Evolutionary conservation across 2,329 filamentous ascomycete genomes (phyloP).

Genomic region (Karstenula rhodostoma): DNA sequence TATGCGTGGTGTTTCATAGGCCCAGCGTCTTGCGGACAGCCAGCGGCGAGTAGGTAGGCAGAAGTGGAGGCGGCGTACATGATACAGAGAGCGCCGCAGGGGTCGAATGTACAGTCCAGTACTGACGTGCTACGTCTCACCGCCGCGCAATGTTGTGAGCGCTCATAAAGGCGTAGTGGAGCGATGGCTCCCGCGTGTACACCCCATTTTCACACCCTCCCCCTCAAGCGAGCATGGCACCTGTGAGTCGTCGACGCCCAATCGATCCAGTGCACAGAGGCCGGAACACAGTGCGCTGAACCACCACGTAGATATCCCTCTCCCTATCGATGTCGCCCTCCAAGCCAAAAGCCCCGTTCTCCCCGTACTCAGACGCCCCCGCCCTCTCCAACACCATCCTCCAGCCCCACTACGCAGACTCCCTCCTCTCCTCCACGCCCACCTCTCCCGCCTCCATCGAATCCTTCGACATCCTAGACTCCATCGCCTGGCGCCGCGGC

Average conservation of each 20-base stretch:
- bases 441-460: constrained; percentile 46
- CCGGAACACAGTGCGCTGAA: neutral
- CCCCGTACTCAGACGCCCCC: constrained; percentile 38
- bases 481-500: constrained; percentile 41
- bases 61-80: constrained; percentile 13
- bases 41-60: constrained; percentile 33
- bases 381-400: constrained; percentile 36
- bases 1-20: constrained; percentile 25
- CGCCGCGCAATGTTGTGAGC: constrained; percentile 26
- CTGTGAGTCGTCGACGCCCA: constrained; percentile 35
- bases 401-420: constrained; percentile 44
- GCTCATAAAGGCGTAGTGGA: constrained; percentile 18
- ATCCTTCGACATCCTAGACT: constrained; percentile 45
- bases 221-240: constrained; percentile 29
- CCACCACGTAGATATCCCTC: constrained; percentile 10
- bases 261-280: constrained; percentile 12
- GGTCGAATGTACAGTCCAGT: too few relatives aligned
- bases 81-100: constrained; percentile 32
- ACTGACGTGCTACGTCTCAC: constrained; percentile 36
- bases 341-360: constrained; percentile 23
- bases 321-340: constrained; percentile 24
- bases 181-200: constrained; percentile 18
- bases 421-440: constrained; percentile 40
- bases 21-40: constrained; percentile 10
- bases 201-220: constrained; percentile 1